A percentile compares a stretch with the other conserved stretches of the same genome.
Evolutionary conservation across 2,329 filamentous ascomycete genomes (phyloP).

Genomic region (Cryphonectria japonica): DNA sequence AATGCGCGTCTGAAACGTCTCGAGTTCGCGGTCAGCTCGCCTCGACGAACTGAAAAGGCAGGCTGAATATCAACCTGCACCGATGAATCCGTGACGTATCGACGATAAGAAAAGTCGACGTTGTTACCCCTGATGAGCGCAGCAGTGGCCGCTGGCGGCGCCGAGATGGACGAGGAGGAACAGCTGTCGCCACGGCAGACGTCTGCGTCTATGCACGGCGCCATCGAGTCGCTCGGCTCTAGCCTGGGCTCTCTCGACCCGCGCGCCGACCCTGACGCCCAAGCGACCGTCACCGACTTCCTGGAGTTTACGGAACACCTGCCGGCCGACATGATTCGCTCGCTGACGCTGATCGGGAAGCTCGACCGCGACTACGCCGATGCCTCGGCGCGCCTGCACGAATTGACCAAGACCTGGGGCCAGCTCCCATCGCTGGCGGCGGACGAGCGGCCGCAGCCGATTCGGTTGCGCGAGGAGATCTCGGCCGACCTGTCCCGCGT

Average conservation of each 20-base stretch:
- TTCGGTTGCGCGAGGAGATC: constrained; percentile 61
- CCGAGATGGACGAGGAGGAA: constrained; percentile 36
- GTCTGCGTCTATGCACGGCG: constrained; percentile 38
- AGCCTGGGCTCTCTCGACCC: constrained; percentile 51
- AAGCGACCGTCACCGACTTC: constrained; percentile 71
- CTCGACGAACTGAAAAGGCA: background rate
- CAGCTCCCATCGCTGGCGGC: constrained; percentile 54
- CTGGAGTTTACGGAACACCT: constrained; percentile 73
- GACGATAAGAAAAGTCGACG: background rate
- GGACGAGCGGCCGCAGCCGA: constrained; percentile 52
- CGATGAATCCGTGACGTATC: background rate
- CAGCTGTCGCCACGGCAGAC: constrained; percentile 43
- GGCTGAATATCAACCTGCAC: too few relatives aligned
- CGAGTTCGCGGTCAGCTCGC: constrained; percentile 11
- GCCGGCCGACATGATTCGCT: constrained; percentile 67
- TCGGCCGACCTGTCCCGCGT: constrained; percentile 60
- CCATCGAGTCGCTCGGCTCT: constrained; percentile 38
- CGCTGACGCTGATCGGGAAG: constrained; percentile 66
- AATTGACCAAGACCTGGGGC: constrained; percentile 61
- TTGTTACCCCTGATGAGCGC: constrained; percentile 31
- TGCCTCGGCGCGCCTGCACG: constrained; percentile 58
- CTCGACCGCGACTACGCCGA: constrained; percentile 64
- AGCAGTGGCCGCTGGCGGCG: constrained; percentile 30
- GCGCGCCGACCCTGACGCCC: constrained; percentile 67
- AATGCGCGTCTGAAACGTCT: constrained; percentile 10